These are phyloP conservation scores for Cucurbita argyrosperma DNA, from an alignment of 306 rosid genomes.

Conservation along the genomic window DNA sequence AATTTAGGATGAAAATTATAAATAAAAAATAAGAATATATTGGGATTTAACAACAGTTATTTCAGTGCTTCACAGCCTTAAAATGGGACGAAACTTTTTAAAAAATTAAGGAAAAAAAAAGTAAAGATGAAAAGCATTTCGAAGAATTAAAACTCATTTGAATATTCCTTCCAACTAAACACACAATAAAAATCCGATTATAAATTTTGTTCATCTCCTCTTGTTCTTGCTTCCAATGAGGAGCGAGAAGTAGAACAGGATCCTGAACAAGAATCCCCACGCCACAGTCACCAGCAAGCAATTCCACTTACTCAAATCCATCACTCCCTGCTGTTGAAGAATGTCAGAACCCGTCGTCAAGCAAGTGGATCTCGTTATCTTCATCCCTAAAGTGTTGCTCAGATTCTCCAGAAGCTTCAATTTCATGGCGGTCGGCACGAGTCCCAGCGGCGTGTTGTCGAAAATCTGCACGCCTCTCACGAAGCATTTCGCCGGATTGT, in stretches of 20 bases:
- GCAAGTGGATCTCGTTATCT: conserved; percentile 52
- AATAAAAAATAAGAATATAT: neutral
- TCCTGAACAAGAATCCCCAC: conserved; percentile 90
- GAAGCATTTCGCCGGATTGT: conserved; percentile 42
- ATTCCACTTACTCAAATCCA: conserved; percentile 70
- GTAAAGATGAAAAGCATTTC: neutral
- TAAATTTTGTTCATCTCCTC: conserved; percentile 24
- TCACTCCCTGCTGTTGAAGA: conserved; percentile 49
- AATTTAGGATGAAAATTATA: neutral
- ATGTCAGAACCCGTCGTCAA: conserved; percentile 66
- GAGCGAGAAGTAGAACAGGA: conserved; percentile 58
- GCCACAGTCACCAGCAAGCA: conserved; percentile 74
- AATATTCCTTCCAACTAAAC: no score
- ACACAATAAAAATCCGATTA: no score
- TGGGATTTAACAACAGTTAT: neutral
- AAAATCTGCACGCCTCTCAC: conserved; percentile 73
- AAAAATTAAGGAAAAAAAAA: neutral
- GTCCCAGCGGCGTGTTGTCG: conserved; percentile 50
- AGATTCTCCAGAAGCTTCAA: conserved; percentile 43
- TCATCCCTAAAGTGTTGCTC: conserved; percentile 51
- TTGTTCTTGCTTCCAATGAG: conserved; percentile 88
- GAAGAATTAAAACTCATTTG: no score
- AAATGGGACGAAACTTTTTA: neutral
- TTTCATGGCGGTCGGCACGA: conserved; percentile 31
- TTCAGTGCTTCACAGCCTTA: neutral